Percentiles rank a stretch among this genome's conserved stretches.
These are phyloP conservation scores for Ramaria rubella DNA, from an alignment of 768 basidiomycete genomes.

Conservation along the genomic window DNA sequence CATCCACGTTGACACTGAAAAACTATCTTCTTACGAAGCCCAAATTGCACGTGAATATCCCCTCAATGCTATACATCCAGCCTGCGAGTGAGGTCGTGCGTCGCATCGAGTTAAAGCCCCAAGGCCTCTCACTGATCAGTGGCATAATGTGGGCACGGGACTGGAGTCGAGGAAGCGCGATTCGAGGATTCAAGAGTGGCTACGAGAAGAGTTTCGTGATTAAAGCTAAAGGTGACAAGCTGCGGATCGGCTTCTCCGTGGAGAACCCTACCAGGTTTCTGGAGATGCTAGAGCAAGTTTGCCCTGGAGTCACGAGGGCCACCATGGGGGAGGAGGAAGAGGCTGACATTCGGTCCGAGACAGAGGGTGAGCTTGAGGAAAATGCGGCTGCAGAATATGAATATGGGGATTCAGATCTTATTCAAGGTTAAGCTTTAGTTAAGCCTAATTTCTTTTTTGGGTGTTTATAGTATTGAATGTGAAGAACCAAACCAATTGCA, in stretches of 20 bases:
- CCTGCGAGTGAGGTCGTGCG: background rate
- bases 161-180: background rate
- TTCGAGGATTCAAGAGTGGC: background rate
- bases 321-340: background rate
- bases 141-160: background rate
- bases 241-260: background rate
- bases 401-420: no score
- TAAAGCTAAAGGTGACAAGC: background rate
- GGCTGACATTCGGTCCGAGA: background rate
- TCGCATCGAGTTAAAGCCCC: background rate
- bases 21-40: background rate
- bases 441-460: no score
- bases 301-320: background rate
- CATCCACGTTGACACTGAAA: background rate
- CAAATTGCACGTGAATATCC: background rate
- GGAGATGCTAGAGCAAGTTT: background rate
- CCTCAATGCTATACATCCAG: background rate
- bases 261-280: slow-evolving; percentile 2
- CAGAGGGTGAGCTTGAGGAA: background rate
- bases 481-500: no score
- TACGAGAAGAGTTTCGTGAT: background rate
- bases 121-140: background rate
- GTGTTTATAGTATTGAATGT: no score
- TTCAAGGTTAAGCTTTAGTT: no score
- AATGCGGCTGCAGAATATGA: background rate